A percentile compares a stretch with the other conserved stretches of the same genome.
phyloP scores from a whole-genome alignment of 441 rosid genomes.

The Eruca vesicaria region DNA sequence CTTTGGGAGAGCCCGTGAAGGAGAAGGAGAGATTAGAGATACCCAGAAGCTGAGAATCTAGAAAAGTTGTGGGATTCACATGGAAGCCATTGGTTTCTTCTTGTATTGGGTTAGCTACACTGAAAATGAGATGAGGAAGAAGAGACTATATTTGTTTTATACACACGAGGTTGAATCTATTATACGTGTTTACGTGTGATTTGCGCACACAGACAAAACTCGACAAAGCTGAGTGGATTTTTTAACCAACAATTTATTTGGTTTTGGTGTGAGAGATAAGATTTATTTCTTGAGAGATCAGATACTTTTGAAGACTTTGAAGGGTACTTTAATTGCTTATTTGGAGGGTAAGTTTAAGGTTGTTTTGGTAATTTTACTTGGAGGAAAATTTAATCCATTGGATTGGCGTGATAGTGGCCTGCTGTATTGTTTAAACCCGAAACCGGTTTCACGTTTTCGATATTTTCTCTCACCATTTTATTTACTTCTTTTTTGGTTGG shows the following conservation, averaged over 20 bases:
- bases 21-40: constrained; percentile 13
- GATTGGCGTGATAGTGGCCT: constrained; percentile 17
- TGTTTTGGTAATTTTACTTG: neutral
- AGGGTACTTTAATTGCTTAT: neutral
- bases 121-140: constrained; percentile 10
- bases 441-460: constrained; percentile 24
- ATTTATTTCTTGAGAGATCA: neutral
- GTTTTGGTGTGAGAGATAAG: neutral
- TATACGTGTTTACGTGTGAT: constrained; percentile 25
- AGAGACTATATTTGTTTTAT: neutral
- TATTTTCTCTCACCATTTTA: neutral
- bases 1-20: neutral
- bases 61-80: neutral
- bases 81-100: neutral
- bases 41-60: constrained; percentile 25
- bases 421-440: constrained; percentile 30
- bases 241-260: neutral
- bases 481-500: neutral
- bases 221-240: constrained; percentile 17
- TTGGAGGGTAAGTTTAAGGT: neutral
- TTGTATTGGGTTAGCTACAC: constrained; percentile 5
- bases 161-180: neutral
- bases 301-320: neutral
- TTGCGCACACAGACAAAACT: constrained; percentile 25
- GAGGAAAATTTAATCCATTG: neutral